Evolutionary conservation across 1,139 yeast genomes (phyloP).

Genomic region (Saccharomyces pastorianus): DNA sequence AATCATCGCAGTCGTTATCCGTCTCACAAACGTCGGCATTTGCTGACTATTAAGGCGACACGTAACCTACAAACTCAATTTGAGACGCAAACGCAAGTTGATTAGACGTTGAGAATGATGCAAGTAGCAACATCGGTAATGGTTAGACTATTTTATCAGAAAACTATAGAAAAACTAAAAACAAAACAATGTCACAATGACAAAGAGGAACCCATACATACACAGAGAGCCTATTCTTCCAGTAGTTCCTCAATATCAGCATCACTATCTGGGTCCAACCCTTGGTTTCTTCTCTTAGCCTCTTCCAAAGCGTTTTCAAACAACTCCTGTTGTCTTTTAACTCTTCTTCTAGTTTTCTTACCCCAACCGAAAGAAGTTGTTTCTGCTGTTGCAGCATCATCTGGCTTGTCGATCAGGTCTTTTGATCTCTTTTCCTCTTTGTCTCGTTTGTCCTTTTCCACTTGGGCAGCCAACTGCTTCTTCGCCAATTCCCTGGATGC

Average conservation of each 20-base stretch:
- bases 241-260: slow-evolving; percentile 59
- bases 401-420: slow-evolving; percentile 37
- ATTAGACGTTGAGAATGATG: background rate
- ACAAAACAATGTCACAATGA: background rate
- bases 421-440: slow-evolving; percentile 34
- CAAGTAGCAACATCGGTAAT: background rate
- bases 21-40: background rate
- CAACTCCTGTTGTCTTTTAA: slow-evolving; percentile 45
- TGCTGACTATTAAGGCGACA: no score
- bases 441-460: slow-evolving; percentile 36
- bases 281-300: slow-evolving; percentile 38
- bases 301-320: slow-evolving; percentile 44
- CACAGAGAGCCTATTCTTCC: slow-evolving; percentile 37
- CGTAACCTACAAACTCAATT: no score
- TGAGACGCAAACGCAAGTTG: background rate
- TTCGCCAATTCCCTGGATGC: slow-evolving; percentile 39
- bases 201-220: background rate
- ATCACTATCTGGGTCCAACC: slow-evolving; percentile 45
- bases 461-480: slow-evolving; percentile 45
- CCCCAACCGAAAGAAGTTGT: slow-evolving; percentile 63
- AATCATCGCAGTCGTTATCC: background rate
- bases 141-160: background rate
- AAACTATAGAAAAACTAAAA: background rate
- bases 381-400: slow-evolving; percentile 26
- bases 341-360: slow-evolving; percentile 54